Percentiles rank a stretch among this genome's conserved stretches.
These are phyloP conservation scores for Truncatella angustata DNA, from an alignment of 2,329 filamentous ascomycete genomes.

Conservation along the genomic window DNA sequence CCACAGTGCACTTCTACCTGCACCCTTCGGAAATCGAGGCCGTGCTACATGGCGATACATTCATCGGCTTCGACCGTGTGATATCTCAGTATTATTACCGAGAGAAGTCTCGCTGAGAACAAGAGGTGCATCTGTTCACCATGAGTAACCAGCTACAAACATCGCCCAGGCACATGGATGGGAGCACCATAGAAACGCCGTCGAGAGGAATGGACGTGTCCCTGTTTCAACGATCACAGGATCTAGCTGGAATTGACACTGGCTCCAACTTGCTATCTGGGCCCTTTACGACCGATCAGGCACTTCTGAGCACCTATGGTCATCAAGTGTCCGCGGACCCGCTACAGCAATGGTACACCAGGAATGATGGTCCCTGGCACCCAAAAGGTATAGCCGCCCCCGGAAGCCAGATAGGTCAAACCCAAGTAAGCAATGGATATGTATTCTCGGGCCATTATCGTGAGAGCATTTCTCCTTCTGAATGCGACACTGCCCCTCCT, in stretches of 20 bases:
- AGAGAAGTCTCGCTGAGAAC: too few species aligned
- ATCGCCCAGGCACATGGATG: background rate
- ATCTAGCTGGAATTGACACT: conserved; percentile 2
- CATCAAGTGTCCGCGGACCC: conserved; percentile 11
- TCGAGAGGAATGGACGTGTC: background rate
- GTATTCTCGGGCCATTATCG: conserved; percentile 32
- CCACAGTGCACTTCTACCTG: too few species aligned
- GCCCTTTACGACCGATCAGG: background rate
- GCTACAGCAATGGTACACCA: conserved; percentile 34
- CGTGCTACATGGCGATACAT: too few species aligned
- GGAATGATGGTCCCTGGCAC: conserved; percentile 43
- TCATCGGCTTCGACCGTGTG: too few species aligned
- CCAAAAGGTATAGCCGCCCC: conserved; percentile 31
- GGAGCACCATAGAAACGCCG: background rate
- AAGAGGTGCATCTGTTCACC: too few species aligned
- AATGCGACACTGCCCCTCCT: conserved; percentile 35
- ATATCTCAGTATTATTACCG: too few species aligned
- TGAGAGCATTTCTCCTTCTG: conserved; percentile 32
- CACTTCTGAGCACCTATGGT: conserved; percentile 1
- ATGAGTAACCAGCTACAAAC: conserved; percentile 1
- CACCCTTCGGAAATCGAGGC: too few species aligned
- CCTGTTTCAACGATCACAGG: background rate
- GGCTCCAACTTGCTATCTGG: background rate
- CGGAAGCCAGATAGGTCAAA: conserved; percentile 23
- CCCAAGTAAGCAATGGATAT: conserved; percentile 20